Evolutionary conservation across 75 land plant species (phyloP), one percentile per base, ranked within the genome.

Genomic region (Pinus albicaulis): DNA sequence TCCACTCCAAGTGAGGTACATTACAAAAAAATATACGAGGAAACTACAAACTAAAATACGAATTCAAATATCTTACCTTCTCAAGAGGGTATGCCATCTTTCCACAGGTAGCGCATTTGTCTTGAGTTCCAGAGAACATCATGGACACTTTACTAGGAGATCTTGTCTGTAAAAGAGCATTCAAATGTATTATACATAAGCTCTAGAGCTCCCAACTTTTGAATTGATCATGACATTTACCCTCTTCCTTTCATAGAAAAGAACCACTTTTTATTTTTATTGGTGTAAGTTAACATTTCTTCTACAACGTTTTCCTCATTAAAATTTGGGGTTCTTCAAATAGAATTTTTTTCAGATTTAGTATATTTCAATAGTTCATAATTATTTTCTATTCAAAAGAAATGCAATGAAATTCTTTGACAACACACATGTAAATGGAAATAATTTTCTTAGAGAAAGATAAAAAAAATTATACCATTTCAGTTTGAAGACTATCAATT

Each of bases 71-170:
- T 8, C 6, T 38, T 74, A 95, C 98, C 93, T 89, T 95, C 78
- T 95, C 98, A 17, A 95, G 80, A 31, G 98, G 98, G 75, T 95
- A 95, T 24, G 84, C 98, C 56, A 97, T 95, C 74, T 95, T 95
- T 4, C 80, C 81, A 78, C 98, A 95, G 48, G 98, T 87, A 61
- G 91, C 87, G 77, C 98, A 95, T 76, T 95, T 95, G 22, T 95
- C 98, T 77, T 95, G 98, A 5, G 98, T 95, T 56, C 98, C 98
- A 83, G 92, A 88, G 74, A 95, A 95, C 91, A 95, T 82, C 63
- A 81, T 77, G 20, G 98, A 84, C 71, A 88, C 77, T 76, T 83
- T 95, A 74, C 98, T 92, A 13, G 98, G 92, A 7, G 93, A 76
- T 68, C 80, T 84, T 3, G 92, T 77, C 89, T 90, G 83, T 81